These are phyloP conservation scores for carrot (Daucus carota) DNA, from an alignment of 129 eudicot genomes.

Conservation along the genomic window DNA sequence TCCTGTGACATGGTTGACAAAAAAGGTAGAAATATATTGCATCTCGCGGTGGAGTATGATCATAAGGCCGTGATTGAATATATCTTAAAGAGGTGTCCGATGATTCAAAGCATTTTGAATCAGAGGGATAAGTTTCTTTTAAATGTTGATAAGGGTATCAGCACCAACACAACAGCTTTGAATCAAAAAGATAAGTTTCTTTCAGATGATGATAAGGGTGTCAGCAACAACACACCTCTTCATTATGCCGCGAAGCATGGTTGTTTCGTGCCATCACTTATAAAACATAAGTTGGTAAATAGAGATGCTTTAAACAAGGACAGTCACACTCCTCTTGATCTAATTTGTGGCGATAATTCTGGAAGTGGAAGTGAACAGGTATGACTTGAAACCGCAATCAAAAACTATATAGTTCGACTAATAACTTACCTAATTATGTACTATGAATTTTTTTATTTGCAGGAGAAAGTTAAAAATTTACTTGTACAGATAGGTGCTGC, in stretches of 20 bases:
- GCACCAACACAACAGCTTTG: not conserved
- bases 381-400: not conserved
- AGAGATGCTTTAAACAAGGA: conserved; percentile 6
- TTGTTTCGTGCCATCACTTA: not conserved
- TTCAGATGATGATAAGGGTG: not conserved
- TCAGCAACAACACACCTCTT: conserved; percentile 3
- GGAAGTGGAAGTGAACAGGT: conserved; percentile 5
- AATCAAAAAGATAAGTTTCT: conserved; percentile 13
- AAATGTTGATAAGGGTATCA: not conserved
- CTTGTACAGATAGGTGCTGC: not conserved
- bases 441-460: not conserved
- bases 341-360: not conserved
- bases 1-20: conserved; percentile 20
- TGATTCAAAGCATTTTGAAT: conserved; percentile 3
- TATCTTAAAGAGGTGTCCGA: not conserved
- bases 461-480: not conserved
- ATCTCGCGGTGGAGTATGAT: conserved; percentile 9
- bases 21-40: conserved; percentile 19
- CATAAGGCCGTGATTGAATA: not conserved
- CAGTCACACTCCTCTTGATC: not conserved
- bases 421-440: not conserved
- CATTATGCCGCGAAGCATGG: not conserved
- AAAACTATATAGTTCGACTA: not conserved
- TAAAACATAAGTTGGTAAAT: conserved; percentile 1
- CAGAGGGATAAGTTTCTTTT: conserved; percentile 12